Evolutionary conservation across 2,329 filamentous ascomycete species (phyloP), one percentile per base, ranked within the genome.

Genomic region (Trichoderma endophyticum): DNA sequence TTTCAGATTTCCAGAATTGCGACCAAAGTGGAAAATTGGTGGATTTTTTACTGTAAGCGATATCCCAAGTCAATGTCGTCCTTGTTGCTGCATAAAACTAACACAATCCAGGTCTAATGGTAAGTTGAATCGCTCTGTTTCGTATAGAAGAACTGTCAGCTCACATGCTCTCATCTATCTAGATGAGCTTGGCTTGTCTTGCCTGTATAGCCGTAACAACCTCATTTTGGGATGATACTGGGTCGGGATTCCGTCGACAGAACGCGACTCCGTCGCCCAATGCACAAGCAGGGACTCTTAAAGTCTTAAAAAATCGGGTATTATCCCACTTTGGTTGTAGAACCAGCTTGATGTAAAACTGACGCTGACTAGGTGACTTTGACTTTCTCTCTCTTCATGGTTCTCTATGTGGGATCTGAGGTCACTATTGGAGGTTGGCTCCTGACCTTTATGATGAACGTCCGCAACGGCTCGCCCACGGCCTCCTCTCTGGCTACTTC

Each of bases 371-470:
- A 72, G 70, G 64, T 72, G n/a, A 72, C 71, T n/a, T 24, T 72
- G 18, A 69, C 60, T 3, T 51, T 72, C 4, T 69, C 71, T 3
- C 51, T 51, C 3, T 96, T 95, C 80, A 83, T 95, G 32, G 86
- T 96, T 9, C 88, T 89, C 39, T 95, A 96, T 77, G 91, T 94
- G 0, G 93, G 93, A 8, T 84, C 90, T 2, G 93, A 96, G 79
- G 91, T 93, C 63, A 90, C 90, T 0, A 85, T 95, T 0, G 92
- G 92, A 26, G 93, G 93, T 6, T 96, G 93, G 93, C 92, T 96
- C 71, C 91, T 94, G 68, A 90, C 90, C 3, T 95, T 96, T 80
- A 95, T 96, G 92, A 90, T 93, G 34, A 86, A 89, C 54, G 90
- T 94, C 6, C 88, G 93, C 8, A 81, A 90, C 18, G 92, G 89